Evolutionary conservation across 768 basidiomycete genomes (phyloP).

Genomic region (Hygrocybe punicea): DNA sequence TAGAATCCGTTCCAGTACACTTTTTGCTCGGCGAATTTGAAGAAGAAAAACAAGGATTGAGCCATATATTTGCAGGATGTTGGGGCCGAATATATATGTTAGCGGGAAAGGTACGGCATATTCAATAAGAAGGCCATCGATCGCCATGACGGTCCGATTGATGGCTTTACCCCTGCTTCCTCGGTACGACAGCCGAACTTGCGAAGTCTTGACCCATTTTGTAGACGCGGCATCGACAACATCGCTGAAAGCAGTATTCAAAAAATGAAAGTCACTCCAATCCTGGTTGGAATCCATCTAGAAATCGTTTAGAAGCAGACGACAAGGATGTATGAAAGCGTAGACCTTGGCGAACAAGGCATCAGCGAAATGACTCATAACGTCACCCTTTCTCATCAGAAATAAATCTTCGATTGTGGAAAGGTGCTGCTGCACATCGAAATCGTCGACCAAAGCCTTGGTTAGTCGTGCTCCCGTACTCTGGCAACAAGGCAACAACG

Average conservation of each 20-base stretch:
- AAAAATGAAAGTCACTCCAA: conserved; percentile 82
- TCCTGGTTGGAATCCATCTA: conserved; percentile 72
- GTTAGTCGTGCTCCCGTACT: conserved; percentile 51
- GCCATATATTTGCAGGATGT: conserved; percentile 54
- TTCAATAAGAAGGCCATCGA: conserved; percentile 69
- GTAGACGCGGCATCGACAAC: conserved; percentile 51
- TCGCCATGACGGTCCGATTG: conserved; percentile 54
- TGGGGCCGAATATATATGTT: conserved; percentile 69
- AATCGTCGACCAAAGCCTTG: conserved; percentile 62
- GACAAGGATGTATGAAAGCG: background rate
- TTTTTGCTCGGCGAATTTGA: conserved; percentile 71
- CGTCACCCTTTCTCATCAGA: conserved; percentile 75
- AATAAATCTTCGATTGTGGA: conserved; percentile 63
- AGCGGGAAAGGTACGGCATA: conserved; percentile 80
- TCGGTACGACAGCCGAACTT: conserved; percentile 69
- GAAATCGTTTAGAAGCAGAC: background rate
- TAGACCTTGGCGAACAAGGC: conserved; percentile 69
- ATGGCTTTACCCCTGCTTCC: conserved; percentile 49
- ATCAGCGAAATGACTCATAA: conserved; percentile 70
- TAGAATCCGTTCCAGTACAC: conserved; percentile 64
- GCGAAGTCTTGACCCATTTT: conserved; percentile 61
- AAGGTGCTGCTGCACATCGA: conserved; percentile 61
- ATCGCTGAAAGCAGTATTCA: conserved; percentile 74
- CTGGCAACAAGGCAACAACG: conserved; percentile 55
- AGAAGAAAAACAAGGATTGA: conserved; percentile 69